Base-by-base conservation (phyloP, 1,139 yeast species). In the Suhomyces anneliseae region DNA sequence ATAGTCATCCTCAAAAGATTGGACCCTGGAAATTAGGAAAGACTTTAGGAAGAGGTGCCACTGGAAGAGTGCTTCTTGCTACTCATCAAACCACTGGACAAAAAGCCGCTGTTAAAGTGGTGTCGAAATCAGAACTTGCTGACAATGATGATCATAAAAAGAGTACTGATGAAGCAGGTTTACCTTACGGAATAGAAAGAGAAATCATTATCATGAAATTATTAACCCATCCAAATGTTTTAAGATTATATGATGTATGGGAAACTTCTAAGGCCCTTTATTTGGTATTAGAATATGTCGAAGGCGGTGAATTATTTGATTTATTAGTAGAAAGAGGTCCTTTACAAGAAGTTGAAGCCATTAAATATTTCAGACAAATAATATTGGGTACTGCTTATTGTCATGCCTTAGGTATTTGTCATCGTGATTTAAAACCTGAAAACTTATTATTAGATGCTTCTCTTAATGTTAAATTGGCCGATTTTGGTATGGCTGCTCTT, bases 401-500 rank as follows among this genome's bases (percentile, higher is more conserved):
- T 60, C 95, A 87, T 64, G 85, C 87, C 27, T 78, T 86, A 53
- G 89, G 89, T 46, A 87, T 87, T 51, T 85, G 92, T 57, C 95
- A 87, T 61, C 78, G 95, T 60, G 95, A 87, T 66, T 74, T 87
- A 61, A 87, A 87, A 62, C 93, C 93, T 8, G 95, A 87, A 60
- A 87, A 87, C 64, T 70, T 87, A 49, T 65, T 87, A 48, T 68
- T 87, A 35, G 93, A 87, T 64, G 79, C 81, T 39, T 75, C 82
- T 45, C 75, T 82, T 47, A 83, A 82, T 54, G 87, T 87, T 45
- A 87, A 87, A 59, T 81, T 87, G 55, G 95, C 95, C 7, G 95
- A 87, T 66, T 87, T 87, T 60, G 95, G 95, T 43, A 87, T 87
- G 95, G 95, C 95, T 27, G 93, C 95, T 27, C 70, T 87, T 53